Conservation (phyloP, 208 protist species). For the Crithidia acanthocephali region DNA sequence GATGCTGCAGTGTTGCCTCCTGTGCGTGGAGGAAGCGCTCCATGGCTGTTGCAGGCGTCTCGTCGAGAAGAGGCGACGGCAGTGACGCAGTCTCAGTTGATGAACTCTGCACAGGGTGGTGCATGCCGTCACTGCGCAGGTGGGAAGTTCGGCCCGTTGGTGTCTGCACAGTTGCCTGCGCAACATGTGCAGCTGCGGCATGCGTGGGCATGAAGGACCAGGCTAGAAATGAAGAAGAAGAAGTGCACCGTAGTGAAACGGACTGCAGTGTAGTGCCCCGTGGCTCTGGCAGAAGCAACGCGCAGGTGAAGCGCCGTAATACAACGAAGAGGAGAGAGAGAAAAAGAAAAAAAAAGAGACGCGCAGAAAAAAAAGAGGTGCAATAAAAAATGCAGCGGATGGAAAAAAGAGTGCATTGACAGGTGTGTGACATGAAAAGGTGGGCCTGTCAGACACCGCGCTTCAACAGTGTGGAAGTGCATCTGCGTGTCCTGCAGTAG, state of each 20-base stretch:
- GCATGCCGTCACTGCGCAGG: background rate
- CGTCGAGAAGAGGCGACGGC: background rate
- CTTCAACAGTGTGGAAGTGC: background rate
- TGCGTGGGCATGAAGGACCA: no score
- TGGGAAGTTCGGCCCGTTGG: background rate
- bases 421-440: no score
- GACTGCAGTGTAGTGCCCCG: no score
- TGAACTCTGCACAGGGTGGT: background rate
- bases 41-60: slow-evolving; percentile 16
- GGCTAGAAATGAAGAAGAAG: no score
- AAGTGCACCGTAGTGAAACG: no score
- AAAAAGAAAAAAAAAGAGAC: background rate
- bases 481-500: background rate
- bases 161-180: background rate
- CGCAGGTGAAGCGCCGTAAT: no score
- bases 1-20: slow-evolving; percentile 29
- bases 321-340: no score
- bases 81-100: background rate
- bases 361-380: background rate
- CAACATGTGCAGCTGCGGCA: no score
- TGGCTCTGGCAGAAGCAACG: no score
- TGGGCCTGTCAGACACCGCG: no score
- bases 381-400: background rate
- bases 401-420: no score
- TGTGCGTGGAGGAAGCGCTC: slow-evolving; percentile 48